Evolutionary conservation across 1,284 basidiomycete genomes (phyloP).

Genomic region (Ustilago cynodontis): DNA sequence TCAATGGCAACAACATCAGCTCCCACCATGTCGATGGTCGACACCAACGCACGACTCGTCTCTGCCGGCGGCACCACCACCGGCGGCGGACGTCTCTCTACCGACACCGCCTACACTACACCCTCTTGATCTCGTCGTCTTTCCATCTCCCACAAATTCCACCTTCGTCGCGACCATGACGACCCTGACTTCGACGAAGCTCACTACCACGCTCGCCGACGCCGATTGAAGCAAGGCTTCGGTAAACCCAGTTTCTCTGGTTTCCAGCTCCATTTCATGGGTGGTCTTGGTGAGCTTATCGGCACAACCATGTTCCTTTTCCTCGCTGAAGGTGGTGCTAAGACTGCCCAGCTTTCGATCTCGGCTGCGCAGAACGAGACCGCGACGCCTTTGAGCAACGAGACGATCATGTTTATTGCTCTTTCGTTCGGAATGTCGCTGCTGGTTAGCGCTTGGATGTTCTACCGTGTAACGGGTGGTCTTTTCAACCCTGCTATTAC

Average conservation of each 20-base stretch:
- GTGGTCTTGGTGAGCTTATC: slow-evolving; percentile 45
- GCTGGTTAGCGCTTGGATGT: slow-evolving; percentile 74
- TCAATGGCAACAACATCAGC: slow-evolving; percentile 1
- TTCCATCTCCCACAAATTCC: slow-evolving; percentile 1
- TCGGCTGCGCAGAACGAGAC: slow-evolving; percentile 22
- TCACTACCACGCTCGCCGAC: not conserved
- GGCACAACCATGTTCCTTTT: slow-evolving; percentile 57
- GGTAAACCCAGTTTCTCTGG: slow-evolving; percentile 35
- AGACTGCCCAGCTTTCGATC: slow-evolving; percentile 43
- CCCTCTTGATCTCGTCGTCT: not conserved
- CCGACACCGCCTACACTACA: slow-evolving; percentile 20
- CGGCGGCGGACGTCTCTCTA: slow-evolving; percentile 27
- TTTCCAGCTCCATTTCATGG: slow-evolving; percentile 46
- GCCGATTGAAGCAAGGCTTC: slow-evolving; percentile 16
- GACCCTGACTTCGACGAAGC: not conserved
- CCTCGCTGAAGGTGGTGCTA: slow-evolving; percentile 54
- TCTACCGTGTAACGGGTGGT: slow-evolving; percentile 80
- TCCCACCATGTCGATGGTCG: slow-evolving; percentile 19
- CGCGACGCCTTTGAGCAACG: slow-evolving; percentile 33
- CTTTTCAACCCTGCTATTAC: slow-evolving; percentile 73
- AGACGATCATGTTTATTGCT: slow-evolving; percentile 59
- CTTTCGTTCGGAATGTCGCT: slow-evolving; percentile 57
- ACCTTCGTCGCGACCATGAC: not conserved
- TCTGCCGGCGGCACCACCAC: not conserved
- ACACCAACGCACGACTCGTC: not conserved